These are phyloP conservation scores for Kwoniella bestiolae DNA, from an alignment of 768 basidiomycete species.

Conservation along the genomic window DNA sequence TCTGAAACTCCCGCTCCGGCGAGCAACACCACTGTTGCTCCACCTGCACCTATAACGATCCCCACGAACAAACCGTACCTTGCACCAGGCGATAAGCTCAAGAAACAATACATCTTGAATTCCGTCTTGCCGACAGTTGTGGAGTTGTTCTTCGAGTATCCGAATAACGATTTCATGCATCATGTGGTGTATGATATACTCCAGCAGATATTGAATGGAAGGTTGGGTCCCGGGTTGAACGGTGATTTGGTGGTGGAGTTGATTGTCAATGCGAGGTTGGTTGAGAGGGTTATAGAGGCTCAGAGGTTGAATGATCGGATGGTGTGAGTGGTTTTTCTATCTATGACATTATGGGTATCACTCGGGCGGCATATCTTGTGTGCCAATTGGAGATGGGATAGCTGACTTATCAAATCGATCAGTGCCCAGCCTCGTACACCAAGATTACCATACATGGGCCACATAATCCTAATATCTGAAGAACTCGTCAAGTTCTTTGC, in stretches of 20 bases:
- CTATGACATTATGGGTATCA: too few species aligned
- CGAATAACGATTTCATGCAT: slow-evolving; percentile 97
- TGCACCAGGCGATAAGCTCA: slow-evolving; percentile 73
- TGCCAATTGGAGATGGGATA: neutral
- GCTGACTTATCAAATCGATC: slow-evolving; percentile 8
- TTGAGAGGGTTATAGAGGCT: slow-evolving; percentile 84
- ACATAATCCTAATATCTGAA: slow-evolving; percentile 91
- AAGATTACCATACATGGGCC: slow-evolving; percentile 92
- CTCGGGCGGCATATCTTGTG: too few species aligned
- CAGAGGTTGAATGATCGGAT: slow-evolving; percentile 78
- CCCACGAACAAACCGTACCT: slow-evolving; percentile 23
- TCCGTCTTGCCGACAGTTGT: slow-evolving; percentile 75
- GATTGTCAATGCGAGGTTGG: slow-evolving; percentile 81
- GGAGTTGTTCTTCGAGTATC: slow-evolving; percentile 92
- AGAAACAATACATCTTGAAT: slow-evolving; percentile 74
- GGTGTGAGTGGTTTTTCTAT: slow-evolving; percentile 61
- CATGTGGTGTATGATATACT: slow-evolving; percentile 94
- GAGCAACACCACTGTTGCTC: neutral
- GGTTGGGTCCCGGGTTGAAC: slow-evolving; percentile 75
- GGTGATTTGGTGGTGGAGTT: slow-evolving; percentile 79
- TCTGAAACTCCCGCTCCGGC: neutral
- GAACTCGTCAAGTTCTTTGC: slow-evolving; percentile 89
- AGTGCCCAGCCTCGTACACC: slow-evolving; percentile 65
- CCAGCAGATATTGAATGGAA: slow-evolving; percentile 91
- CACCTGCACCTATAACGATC: slow-evolving; percentile 4